A percentile compares a stretch with the other conserved stretches of the same genome.
Conservation (phyloP, 129 eudicot species). For the Mikania micrantha region DNA sequence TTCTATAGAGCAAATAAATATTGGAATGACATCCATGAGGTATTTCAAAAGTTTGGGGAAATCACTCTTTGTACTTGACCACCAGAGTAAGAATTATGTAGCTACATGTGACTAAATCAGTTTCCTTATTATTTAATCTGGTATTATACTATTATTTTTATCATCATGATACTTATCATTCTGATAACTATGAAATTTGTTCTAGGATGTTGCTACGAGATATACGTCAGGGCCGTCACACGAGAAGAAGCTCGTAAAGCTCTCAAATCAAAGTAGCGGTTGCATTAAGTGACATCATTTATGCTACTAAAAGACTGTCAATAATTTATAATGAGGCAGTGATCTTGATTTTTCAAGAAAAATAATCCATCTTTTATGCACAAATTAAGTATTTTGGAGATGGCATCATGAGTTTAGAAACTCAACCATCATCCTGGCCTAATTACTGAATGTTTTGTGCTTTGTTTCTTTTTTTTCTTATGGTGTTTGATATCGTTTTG, state of each 20-base stretch:
- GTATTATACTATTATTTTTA: background rate
- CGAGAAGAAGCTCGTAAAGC: constrained; percentile 65
- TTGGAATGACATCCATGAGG: background rate
- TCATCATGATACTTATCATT: background rate
- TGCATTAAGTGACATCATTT: background rate
- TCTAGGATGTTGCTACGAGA: constrained; percentile 74
- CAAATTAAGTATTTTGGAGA: constrained; percentile 9
- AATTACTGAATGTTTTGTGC: constrained; percentile 1
- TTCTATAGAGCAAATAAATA: background rate
- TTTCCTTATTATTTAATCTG: background rate
- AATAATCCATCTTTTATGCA: constrained; percentile 6
- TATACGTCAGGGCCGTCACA: constrained; percentile 50
- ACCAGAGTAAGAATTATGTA: background rate
- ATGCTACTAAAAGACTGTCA: constrained; percentile 14
- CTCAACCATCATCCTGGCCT: background rate
- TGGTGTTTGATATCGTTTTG: background rate
- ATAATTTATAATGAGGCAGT: constrained; percentile 13
- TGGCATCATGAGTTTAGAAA: background rate
- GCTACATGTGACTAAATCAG: background rate
- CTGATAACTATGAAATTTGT: background rate
- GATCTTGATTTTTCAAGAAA: background rate
- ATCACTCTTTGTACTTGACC: background rate
- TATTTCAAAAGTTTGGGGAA: background rate
- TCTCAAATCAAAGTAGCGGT: constrained; percentile 26
- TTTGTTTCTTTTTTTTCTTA: background rate